These are phyloP conservation scores for Cyberlindnera lachancei DNA, from an alignment of 805 yeast species.

Conservation along the genomic window DNA sequence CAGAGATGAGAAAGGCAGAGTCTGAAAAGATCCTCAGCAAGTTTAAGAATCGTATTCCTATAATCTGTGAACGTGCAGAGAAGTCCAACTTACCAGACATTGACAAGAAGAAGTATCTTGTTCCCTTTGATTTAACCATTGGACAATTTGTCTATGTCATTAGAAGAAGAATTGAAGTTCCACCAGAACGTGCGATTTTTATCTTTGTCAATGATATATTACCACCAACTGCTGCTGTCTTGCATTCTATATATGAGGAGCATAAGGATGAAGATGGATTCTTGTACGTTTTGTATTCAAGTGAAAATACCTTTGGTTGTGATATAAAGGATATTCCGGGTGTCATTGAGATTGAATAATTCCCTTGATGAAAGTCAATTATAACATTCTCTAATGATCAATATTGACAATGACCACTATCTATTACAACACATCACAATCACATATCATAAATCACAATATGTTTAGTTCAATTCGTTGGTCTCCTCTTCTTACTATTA, in stretches of 20 bases:
- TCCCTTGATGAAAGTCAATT: no score
- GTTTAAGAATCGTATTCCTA: constrained; percentile 91
- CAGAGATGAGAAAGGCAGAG: constrained; percentile 90
- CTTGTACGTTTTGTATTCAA: constrained; percentile 90
- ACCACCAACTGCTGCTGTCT: constrained; percentile 96
- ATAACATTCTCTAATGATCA: no score
- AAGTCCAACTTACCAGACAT: constrained; percentile 93
- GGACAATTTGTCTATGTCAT: constrained; percentile 98
- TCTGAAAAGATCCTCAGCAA: constrained; percentile 84
- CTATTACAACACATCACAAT: no score
- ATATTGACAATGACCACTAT: no score
- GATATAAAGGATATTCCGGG: constrained; percentile 4
- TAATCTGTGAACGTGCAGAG: constrained; percentile 93
- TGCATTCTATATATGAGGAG: constrained; percentile 92
- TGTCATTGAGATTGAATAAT: constrained; percentile 2
- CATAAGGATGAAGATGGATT: constrained; percentile 98
- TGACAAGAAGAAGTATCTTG: constrained; percentile 94
- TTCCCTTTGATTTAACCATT: constrained; percentile 91
- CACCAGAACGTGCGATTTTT: constrained; percentile 96
- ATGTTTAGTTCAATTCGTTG: no score
- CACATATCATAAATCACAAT: no score
- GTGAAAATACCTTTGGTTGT: constrained; percentile 98
- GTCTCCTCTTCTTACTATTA: no score
- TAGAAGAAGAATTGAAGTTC: constrained; percentile 90
- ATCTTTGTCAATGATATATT: constrained; percentile 94